Evolutionary conservation across 352 stramenopile species (phyloP).

Genomic region (Chrysophaeum taylorii): DNA sequence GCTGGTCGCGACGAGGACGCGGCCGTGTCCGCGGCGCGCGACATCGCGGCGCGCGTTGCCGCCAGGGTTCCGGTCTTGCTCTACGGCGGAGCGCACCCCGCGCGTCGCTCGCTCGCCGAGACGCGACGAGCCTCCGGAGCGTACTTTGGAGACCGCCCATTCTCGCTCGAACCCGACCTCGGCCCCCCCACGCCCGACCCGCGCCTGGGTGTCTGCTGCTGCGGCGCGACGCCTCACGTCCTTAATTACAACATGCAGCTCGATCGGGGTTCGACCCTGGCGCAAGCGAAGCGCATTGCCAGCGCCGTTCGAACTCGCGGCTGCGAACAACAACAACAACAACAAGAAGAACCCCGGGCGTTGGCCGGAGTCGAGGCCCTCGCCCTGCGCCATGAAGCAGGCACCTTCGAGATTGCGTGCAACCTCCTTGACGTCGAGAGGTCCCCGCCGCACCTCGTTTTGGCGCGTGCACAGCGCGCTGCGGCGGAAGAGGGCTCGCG

Average conservation of each 20-base stretch:
- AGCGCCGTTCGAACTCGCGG: not conserved
- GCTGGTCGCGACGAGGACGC: not conserved
- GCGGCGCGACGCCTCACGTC: not conserved
- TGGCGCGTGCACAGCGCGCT: not conserved
- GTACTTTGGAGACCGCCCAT: no score
- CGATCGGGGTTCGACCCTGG: not conserved
- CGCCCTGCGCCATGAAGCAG: not conserved
- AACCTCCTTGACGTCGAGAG: not conserved
- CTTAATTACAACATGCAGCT: slow-evolving; percentile 1
- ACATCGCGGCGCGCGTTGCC: no score
- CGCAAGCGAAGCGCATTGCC: not conserved
- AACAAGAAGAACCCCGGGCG: no score
- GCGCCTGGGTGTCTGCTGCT: not conserved
- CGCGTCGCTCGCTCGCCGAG: no score
- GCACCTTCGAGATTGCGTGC: not conserved
- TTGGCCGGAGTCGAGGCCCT: not conserved
- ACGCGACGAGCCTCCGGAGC: no score
- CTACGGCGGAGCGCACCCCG: no score
- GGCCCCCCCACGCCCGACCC: not conserved
- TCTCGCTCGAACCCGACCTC: no score
- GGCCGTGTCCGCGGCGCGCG: not conserved
- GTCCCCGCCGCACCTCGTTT: not conserved
- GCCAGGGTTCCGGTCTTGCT: no score
- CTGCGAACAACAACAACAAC: no score
- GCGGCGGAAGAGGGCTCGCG: not conserved